Evolutionary conservation across 805 yeast species (phyloP).

Genomic region (Candida alai): DNA sequence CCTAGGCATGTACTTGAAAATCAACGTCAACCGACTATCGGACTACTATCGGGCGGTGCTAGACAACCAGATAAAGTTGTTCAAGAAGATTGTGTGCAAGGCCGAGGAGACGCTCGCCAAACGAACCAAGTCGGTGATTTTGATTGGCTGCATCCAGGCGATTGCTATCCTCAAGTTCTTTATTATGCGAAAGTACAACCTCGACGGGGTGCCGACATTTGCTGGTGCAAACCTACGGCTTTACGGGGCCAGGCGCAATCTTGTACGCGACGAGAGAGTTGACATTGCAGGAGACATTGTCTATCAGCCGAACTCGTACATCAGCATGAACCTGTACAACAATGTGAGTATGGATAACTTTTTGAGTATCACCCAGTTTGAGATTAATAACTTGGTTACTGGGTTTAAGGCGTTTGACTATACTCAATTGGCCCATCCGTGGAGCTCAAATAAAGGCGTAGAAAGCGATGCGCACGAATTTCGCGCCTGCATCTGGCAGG

Average conservation of each 20-base stretch:
- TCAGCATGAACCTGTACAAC: too few species aligned
- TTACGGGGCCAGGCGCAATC: too few species aligned
- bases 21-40: slow-evolving; percentile 8
- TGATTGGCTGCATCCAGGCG: slow-evolving; percentile 29
- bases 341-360: slow-evolving; percentile 7
- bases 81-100: slow-evolving; percentile 24
- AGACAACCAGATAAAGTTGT: slow-evolving; percentile 30
- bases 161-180: slow-evolving; percentile 27
- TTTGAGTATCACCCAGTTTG: slow-evolving; percentile 19
- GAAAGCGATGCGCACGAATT: slow-evolving; percentile 24
- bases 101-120: slow-evolving; percentile 8
- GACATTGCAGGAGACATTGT: slow-evolving; percentile 1
- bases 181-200: slow-evolving; percentile 9
- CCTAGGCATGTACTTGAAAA: slow-evolving; percentile 14
- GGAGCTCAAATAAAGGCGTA: slow-evolving; percentile 1
- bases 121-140: slow-evolving; percentile 17
- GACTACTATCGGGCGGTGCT: slow-evolving; percentile 4
- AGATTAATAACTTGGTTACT: slow-evolving; percentile 18
- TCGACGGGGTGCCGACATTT: not conserved
- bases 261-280: not conserved
- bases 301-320: too few species aligned
- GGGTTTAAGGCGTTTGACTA: slow-evolving; percentile 20
- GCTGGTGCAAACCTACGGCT: too few species aligned
- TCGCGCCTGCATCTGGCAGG: slow-evolving; percentile 27
- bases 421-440: slow-evolving; percentile 6